Base-by-base conservation (phyloP, 2,329 filamentous ascomycete genomes). In the Mariannaea sp. region DNA sequence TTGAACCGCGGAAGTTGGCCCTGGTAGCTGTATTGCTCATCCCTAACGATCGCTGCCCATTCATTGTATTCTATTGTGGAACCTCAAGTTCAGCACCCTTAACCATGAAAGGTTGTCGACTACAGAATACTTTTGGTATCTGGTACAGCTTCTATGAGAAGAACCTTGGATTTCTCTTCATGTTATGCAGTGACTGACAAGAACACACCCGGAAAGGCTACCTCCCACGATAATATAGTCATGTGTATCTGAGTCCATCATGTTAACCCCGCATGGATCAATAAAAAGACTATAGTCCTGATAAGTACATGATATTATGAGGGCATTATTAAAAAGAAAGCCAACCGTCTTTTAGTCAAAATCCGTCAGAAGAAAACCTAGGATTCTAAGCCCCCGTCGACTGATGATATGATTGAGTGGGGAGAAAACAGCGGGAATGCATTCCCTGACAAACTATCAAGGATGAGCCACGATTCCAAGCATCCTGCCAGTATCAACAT, bases 1-100 rank as follows among this genome's bases (percentile, higher is more conserved):
- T 67, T 66, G 49, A 79, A 73, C 64, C 76, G 83, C 2, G 75
- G 75, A 13, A 76, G 67, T 24, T 81, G 70, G 8, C 71, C 71
- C 4, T 77, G 65, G 49, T 77, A 79, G 53, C 71, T 73, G 71
- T 79, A 83, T 2, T 69, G 64, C 1, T 71, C 41, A 47, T 81
- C 77, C 0, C 38, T 41, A 29, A 68, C 58, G 13, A 62, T 17
- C 12, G 61, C 30, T 14, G 65, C 48, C 79, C 78, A 81, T 38
- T 71, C 68, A 17, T 80, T 71, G 13, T 75, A 81, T 57, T 80
- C 77, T 5, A 65, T 60, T 2, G 68, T 65, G 26, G 72, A 69
- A 2, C 77, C 78, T 24, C 77, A 75, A 19, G 73, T 73, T 69
- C 77, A 77, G 5, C 66, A 68, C 5, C 71, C 73, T 66, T 8